phyloP scores from a whole-genome alignment of 164 flowering plant species.

The Macadamia integrifolia region DNA sequence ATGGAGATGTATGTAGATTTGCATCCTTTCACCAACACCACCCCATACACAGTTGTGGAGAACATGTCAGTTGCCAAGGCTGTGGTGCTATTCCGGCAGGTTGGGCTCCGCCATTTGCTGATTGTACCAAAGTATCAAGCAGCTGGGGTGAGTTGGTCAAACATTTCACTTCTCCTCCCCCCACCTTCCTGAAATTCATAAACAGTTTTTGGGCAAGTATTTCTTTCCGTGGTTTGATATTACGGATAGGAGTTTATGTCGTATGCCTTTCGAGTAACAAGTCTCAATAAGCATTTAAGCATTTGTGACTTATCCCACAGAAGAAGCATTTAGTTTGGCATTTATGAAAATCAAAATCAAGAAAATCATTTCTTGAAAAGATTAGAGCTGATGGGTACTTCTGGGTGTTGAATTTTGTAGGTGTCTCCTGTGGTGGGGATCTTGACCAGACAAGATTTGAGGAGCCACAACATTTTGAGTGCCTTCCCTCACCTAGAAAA shows the following conservation, averaged over 20 bases:
- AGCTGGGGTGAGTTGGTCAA: slow-evolving; percentile 57
- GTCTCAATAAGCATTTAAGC: no score
- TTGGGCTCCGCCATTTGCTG: slow-evolving; percentile 81
- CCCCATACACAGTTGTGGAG: slow-evolving; percentile 83
- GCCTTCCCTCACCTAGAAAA: slow-evolving; percentile 68
- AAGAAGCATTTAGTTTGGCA: not conserved
- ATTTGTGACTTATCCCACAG: no score
- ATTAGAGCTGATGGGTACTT: not conserved
- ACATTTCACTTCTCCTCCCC: not conserved
- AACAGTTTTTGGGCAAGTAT: no score
- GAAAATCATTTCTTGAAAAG: not conserved
- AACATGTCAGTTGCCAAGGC: slow-evolving; percentile 94
- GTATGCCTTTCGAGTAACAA: not conserved
- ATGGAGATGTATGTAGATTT: slow-evolving; percentile 91
- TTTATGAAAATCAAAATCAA: not conserved
- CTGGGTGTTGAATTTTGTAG: slow-evolving; percentile 30
- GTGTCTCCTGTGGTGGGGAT: slow-evolving; percentile 78
- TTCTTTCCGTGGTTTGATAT: not conserved
- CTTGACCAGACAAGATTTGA: slow-evolving; percentile 86
- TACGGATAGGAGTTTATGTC: no score
- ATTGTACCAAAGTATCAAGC: slow-evolving; percentile 74
- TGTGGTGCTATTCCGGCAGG: slow-evolving; percentile 68
- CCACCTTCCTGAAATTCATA: not conserved
- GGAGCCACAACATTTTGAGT: slow-evolving; percentile 63
- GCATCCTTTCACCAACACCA: slow-evolving; percentile 82